Evolutionary conservation across 768 basidiomycete genomes (phyloP), one percentile per base, ranked within the genome.

Genomic region (Favolaschia claudopus): DNA sequence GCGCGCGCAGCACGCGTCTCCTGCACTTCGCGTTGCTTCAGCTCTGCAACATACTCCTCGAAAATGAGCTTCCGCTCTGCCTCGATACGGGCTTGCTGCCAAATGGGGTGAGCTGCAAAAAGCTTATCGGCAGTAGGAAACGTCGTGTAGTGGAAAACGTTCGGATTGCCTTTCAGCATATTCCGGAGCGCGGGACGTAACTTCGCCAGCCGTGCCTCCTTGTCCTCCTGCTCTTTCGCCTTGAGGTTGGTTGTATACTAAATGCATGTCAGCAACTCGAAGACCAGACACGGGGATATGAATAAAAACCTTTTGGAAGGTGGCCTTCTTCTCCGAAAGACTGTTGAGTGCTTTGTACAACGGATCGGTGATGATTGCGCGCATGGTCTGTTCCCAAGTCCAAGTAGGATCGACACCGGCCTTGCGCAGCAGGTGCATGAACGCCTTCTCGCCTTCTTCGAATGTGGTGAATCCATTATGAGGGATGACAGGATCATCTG

Each of bases 351-450:
- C 91, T 78, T 94, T 96, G 79, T 98, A 99, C 64, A 97, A 76
- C 39, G 97, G 96, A 79, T 99, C 96, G 67, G 95, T 98, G 75
- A 99, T 96, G 74, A 97, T 95, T 67, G 93, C 91, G 71, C 96
- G 86, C 93, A 99, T 97, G 49, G 95, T 95, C 77, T 93, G 89
- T 73, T 99, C 97, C 97, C 97, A 99, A 32, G 94, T 94, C 92
- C 93, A 98, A 63, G 84, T 89, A 40, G 91, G 88, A 74, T 94
- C 93, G 38, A 99, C 91, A 29, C 93, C 93, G 42, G 92, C 90
- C 76, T 93, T 94, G 66, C 89, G 84, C 66, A 99, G 76, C 55
- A 99, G 79, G 77, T 92, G 92, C 69, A 88, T 86, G 73, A 99
- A 99, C 13, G 96, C 97, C 70, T 92, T 92, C 73, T 97, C 95